Evolutionary conservation across 2,329 filamentous ascomycete genomes (phyloP).

Genomic region (Botrytis porri): DNA sequence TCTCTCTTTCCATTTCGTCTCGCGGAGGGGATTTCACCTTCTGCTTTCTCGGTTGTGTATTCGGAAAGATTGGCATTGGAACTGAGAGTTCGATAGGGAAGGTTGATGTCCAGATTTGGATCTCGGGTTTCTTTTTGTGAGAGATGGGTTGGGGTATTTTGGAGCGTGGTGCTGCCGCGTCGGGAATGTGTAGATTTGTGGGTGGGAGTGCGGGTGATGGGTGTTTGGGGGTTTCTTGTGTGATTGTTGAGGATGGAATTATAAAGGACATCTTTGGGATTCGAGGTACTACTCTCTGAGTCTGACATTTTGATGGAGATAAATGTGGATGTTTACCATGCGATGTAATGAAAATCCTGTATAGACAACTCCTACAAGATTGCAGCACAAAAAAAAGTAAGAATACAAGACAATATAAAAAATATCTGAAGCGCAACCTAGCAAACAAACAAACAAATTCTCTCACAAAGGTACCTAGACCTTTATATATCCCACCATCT

Average conservation of each 20-base stretch:
- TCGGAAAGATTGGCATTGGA: conserved; percentile 61
- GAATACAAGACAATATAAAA: neutral
- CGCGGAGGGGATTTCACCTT: conserved; percentile 52
- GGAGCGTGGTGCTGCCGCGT: conserved; percentile 20
- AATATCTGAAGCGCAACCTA: neutral
- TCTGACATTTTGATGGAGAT: neutral
- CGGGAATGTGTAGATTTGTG: neutral
- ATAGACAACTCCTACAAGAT: neutral
- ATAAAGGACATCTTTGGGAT: neutral
- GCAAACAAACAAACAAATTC: neutral
- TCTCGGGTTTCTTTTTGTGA: conserved; percentile 34
- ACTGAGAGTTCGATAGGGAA: conserved; percentile 64
- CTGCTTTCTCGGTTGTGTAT: conserved; percentile 60
- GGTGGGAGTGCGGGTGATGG: neutral
- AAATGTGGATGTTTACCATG: neutral
- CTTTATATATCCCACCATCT: neutral
- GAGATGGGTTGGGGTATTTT: neutral
- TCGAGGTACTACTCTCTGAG: conserved; percentile 2
- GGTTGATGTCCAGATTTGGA: conserved; percentile 47
- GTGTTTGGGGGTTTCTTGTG: neutral
- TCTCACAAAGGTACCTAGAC: neutral
- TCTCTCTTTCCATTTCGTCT: neutral
- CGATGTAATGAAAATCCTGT: neutral
- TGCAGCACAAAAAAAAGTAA: neutral
- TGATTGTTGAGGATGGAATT: neutral